Conservation (phyloP, 495 filamentous ascomycete genomes). For the Parathielavia appendiculata region DNA sequence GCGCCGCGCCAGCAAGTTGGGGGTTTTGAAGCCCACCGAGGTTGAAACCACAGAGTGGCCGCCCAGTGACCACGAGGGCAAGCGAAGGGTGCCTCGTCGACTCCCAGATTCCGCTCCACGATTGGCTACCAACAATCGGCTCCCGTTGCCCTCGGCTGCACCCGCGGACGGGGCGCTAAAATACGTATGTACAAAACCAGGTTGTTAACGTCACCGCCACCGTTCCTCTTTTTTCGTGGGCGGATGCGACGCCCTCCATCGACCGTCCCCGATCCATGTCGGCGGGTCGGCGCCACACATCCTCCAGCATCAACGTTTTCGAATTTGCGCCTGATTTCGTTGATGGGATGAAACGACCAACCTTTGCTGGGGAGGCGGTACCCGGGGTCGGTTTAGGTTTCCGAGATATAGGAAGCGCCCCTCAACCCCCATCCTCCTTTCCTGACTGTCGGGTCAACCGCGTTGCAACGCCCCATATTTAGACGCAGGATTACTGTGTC, state of each 20-base stretch:
- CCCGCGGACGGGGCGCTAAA: neutral
- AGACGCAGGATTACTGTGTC: too few species aligned
- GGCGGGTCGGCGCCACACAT: constrained; percentile 11
- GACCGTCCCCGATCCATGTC: constrained; percentile 13
- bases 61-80: neutral
- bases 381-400: too few species aligned
- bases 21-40: neutral
- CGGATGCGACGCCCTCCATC: neutral
- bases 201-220: too few species aligned
- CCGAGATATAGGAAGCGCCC: too few species aligned
- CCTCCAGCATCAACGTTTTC: neutral
- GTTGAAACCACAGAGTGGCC: neutral
- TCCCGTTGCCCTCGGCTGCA: neutral
- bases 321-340: neutral
- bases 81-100: neutral
- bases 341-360: neutral
- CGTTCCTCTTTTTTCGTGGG: neutral
- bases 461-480: too few species aligned
- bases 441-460: too few species aligned
- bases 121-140: constrained; percentile 8
- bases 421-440: too few species aligned
- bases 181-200: too few species aligned
- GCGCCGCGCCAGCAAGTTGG: neutral
- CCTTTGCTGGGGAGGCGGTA: too few species aligned
- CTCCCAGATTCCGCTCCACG: neutral